These are phyloP conservation scores for Pestalotiopsis sp. DNA, from an alignment of 2,329 filamentous ascomycete species.

Conservation along the genomic window DNA sequence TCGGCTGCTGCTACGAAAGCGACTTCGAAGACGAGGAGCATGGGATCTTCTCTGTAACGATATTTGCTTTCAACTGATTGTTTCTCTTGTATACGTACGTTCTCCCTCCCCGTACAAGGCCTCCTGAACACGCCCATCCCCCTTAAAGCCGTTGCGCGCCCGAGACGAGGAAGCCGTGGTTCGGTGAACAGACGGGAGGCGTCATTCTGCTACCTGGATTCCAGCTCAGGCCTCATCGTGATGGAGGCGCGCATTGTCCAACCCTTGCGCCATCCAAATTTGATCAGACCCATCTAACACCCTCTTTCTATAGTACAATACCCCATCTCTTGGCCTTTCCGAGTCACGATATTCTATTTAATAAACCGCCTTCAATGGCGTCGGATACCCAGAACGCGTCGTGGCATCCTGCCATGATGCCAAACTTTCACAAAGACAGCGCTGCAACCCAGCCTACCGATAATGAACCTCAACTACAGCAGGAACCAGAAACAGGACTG, in stretches of 20 bases:
- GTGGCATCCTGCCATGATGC: slow-evolving; percentile 57
- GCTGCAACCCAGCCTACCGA: not conserved
- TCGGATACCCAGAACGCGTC: slow-evolving; percentile 44
- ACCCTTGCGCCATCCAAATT: not conserved
- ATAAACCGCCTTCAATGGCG: slow-evolving; percentile 39
- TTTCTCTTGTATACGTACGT: not conserved
- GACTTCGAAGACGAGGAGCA: not conserved
- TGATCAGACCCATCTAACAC: not conserved
- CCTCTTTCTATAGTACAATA: not conserved
- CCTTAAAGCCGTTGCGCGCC: not conserved
- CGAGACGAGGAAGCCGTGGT: not conserved
- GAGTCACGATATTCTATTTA: slow-evolving; percentile 18
- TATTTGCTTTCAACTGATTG: not conserved
- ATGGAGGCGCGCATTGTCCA: not conserved
- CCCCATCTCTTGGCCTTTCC: not conserved
- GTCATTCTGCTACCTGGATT: not conserved
- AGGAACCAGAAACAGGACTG: slow-evolving; percentile 18
- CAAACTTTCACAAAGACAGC: slow-evolving; percentile 33
- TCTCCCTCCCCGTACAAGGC: not conserved
- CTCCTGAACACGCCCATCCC: not conserved
- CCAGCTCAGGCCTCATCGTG: not conserved
- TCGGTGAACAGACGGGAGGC: not conserved
- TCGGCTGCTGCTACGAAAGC: not conserved
- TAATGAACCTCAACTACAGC: slow-evolving; percentile 1
- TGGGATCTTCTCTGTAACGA: not conserved